Evolutionary conservation across 2,329 filamentous ascomycete species (phyloP), one percentile per base, ranked within the genome.

Genomic region (Clarireedia paspali): DNA sequence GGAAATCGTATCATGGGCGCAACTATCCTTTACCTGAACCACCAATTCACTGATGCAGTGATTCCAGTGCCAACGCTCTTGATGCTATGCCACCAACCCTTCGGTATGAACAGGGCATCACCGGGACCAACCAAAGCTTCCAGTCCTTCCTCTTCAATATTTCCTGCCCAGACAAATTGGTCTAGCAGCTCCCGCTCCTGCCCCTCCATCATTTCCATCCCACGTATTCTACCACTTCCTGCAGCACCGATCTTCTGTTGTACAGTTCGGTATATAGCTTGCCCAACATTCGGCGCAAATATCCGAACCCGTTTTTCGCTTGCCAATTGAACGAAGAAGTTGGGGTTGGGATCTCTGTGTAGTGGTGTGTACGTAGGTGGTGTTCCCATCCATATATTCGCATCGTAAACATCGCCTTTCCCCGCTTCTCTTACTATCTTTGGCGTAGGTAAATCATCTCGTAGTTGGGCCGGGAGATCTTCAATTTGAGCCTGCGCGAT

Each of bases 291-390:
- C 0, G 91, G 90, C 4, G 77, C 73, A 57, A 92, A 76, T 12
- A 96, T 68, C n/a, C 91, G 78, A 15, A 96, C 75, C 0, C 74
- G 69, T 71, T 99, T 99, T 51, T 68, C 71, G 4, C 89, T 83
- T 15, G 82, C 82, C 12, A 97, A 71, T 71, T 99, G 94, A 47
- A 89, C 82, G 68, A 97, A 96, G 0, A 96, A 66, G 67, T 99
- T 99, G 0, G 90, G 90, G 65, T 97, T 97, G 0, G 94, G 94
- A 66, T 99, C 94, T 54, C 88, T 82, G 71, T 99, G 94, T 3
- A 96, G 75, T 3, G 94, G 91, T 0, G 94, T 96, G 64, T 90
- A 91, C 0, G 91, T 96, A 0, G 90, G 90, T 40, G 90, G 83
- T 14, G 86, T 76, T 0, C 94, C 94, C 12, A 97, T 78, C 92